phyloP scores from a whole-genome alignment of 2,329 filamentous ascomycete species.

The Thelonectria blattea region DNA sequence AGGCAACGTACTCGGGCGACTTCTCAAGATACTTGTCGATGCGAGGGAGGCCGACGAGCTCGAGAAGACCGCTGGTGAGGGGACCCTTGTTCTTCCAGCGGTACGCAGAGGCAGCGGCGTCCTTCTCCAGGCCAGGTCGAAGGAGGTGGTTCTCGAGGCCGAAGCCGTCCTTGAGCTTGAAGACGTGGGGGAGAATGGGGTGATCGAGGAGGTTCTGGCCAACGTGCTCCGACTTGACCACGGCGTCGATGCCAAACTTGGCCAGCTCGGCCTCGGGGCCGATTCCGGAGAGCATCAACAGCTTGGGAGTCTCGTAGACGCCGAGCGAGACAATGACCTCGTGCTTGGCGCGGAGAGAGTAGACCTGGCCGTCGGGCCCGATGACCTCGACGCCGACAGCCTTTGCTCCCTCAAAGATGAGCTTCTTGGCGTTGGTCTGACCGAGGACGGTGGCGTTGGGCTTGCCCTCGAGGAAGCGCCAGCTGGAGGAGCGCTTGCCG shows the following conservation, averaged over 20 bases:
- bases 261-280: conserved; percentile 60
- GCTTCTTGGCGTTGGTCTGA: conserved; percentile 55
- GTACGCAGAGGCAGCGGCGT: conserved; percentile 40
- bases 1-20: conserved; percentile 52
- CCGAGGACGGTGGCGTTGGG: conserved; percentile 60
- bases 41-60: conserved; percentile 61
- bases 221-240: conserved; percentile 65
- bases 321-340: conserved; percentile 58
- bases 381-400: conserved; percentile 56
- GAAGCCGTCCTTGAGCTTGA: conserved; percentile 34
- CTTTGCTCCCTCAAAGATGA: conserved; percentile 56
- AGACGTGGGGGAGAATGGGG: conserved; percentile 57
- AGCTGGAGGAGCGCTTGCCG: conserved; percentile 59
- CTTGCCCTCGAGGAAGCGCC: conserved; percentile 57
- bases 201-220: conserved; percentile 70
- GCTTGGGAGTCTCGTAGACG: conserved; percentile 67
- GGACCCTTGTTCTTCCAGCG: conserved; percentile 47
- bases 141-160: conserved; percentile 47
- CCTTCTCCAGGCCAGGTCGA: conserved; percentile 28
- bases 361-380: conserved; percentile 43
- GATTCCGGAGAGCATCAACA: conserved; percentile 70
- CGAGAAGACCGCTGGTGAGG: conserved; percentile 48
- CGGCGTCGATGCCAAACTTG: conserved; percentile 57
- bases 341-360: conserved; percentile 54
- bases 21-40: conserved; percentile 60